phyloP scores from a whole-genome alignment of 139 green algal species.

The Chlamydomonas urium region DNA sequence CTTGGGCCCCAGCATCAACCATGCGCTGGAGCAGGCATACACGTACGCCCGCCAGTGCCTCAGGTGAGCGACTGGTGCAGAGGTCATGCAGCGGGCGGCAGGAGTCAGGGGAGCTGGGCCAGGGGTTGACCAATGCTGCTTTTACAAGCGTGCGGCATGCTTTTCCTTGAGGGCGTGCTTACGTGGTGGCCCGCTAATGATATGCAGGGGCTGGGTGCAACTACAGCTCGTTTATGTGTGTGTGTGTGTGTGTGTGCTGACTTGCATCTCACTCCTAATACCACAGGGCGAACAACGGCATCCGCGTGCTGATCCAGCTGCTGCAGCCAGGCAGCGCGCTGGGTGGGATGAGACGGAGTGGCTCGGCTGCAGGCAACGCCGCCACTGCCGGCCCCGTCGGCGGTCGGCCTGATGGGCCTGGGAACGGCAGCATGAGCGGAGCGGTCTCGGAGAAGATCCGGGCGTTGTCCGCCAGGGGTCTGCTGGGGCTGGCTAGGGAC shows the following conservation, averaged over 20 bases:
- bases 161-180: no score
- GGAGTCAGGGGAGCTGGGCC: no score
- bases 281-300: slow-evolving; percentile 44
- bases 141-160: no score
- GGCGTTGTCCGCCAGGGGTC: slow-evolving; percentile 36
- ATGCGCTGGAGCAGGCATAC: slow-evolving; percentile 43
- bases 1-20: slow-evolving; percentile 16
- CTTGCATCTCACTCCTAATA: neutral
- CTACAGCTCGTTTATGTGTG: no score
- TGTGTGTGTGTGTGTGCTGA: neutral
- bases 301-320: slow-evolving; percentile 47
- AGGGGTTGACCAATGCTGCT: no score
- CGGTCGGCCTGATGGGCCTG: no score
- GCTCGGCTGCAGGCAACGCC: neutral
- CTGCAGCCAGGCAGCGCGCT: slow-evolving; percentile 30
- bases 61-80: no score
- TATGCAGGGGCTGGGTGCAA: no score
- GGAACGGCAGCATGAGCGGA: neutral
- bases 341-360: neutral
- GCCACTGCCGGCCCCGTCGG: neutral
- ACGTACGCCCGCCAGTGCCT: slow-evolving; percentile 31
- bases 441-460: slow-evolving; percentile 31
- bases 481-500: slow-evolving; percentile 56
- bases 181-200: no score
- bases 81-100: no score